Evolutionary conservation across 805 yeast genomes (phyloP).

Genomic region (Candida berthetii): DNA sequence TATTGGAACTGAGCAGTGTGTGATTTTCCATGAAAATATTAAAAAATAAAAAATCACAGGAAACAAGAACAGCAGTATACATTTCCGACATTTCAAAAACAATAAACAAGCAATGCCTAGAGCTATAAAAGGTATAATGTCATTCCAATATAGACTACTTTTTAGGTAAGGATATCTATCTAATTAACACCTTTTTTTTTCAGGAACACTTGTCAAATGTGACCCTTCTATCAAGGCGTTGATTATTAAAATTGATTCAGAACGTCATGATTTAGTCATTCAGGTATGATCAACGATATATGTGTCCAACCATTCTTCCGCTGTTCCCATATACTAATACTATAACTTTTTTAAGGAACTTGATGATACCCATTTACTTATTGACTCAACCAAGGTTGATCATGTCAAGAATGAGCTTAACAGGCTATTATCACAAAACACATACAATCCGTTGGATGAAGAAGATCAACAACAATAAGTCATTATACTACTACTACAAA

Average conservation of each 20-base stretch:
- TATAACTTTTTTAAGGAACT: constrained; percentile 68
- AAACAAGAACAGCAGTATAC: too few relatives aligned
- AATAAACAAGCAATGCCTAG: constrained; percentile 33
- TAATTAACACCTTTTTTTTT: constrained; percentile 22
- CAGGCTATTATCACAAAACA: constrained; percentile 69
- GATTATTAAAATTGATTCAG: constrained; percentile 75
- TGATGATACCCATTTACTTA: constrained; percentile 85
- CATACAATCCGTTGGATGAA: constrained; percentile 79
- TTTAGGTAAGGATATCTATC: too few relatives aligned
- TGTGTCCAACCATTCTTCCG: too few relatives aligned
- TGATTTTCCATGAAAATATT: too few relatives aligned
- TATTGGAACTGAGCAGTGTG: too few relatives aligned
- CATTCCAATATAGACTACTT: too few relatives aligned
- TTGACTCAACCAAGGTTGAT: constrained; percentile 71
- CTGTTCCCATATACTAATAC: too few relatives aligned
- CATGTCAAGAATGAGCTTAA: constrained; percentile 75
- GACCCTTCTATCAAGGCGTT: constrained; percentile 93
- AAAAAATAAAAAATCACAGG: too few relatives aligned
- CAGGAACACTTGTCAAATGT: constrained; percentile 45
- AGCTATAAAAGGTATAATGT: constrained; percentile 42
- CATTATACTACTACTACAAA: neutral
- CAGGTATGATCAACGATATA: constrained; percentile 24
- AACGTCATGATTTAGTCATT: constrained; percentile 63
- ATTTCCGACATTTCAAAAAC: too few relatives aligned
- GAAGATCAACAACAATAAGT: constrained; percentile 37